A percentile compares a stretch with the other conserved stretches of the same genome.
phyloP scores from a whole-genome alignment of 306 rosid genomes.

The Psophocarpus tetragonolobus region DNA sequence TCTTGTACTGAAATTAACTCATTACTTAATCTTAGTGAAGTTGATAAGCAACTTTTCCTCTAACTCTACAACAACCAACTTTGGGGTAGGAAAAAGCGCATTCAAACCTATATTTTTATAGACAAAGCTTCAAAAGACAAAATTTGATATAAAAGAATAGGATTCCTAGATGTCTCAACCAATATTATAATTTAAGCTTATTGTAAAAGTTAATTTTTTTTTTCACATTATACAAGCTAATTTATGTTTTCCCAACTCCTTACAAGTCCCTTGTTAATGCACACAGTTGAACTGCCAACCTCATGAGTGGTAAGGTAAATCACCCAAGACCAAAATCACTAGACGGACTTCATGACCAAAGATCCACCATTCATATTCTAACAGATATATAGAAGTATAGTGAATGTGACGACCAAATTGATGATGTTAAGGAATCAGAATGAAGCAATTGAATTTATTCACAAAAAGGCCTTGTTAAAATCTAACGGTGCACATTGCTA shows the following conservation, averaged over 20 bases:
- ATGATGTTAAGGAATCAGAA: background rate
- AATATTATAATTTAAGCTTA: background rate
- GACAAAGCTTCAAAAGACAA: background rate
- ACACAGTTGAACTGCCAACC: background rate
- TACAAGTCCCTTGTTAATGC: background rate
- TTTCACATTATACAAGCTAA: background rate
- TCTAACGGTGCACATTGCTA: background rate
- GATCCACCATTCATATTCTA: background rate
- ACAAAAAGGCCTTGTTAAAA: background rate
- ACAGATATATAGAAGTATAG: background rate
- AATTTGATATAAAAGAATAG: background rate
- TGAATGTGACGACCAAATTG: background rate
- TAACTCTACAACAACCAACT: background rate
- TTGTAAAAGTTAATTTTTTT: background rate
- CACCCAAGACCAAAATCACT: background rate
- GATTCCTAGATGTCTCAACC: background rate
- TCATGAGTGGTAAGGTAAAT: background rate
- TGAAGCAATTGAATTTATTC: background rate
- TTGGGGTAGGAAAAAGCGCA: background rate
- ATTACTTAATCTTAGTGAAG: background rate
- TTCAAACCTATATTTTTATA: background rate
- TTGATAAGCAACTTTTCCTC: background rate
- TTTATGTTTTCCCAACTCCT: background rate
- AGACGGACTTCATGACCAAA: background rate
- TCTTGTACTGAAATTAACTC: conserved; percentile 16